phyloP scores from a whole-genome alignment of 306 rosid genomes.

The Castanea crenata region DNA sequence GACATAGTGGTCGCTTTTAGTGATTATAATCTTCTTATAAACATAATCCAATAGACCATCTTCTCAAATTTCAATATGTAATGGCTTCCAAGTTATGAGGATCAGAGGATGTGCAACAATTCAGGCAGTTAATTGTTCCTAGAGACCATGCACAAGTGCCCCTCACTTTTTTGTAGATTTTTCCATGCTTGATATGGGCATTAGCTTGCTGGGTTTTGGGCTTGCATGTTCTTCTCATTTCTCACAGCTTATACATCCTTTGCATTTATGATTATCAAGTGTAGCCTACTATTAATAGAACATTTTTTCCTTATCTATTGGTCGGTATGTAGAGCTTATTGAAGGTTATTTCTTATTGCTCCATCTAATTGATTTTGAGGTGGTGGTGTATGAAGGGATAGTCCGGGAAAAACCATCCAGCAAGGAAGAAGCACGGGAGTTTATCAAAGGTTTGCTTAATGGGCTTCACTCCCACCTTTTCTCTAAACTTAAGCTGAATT shows the following conservation, averaged over 20 bases:
- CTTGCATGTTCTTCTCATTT: neutral
- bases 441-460: constrained; percentile 64
- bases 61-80: neutral
- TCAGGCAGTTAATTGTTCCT: neutral
- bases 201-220: neutral
- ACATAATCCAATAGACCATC: neutral
- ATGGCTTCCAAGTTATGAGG: neutral
- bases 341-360: constrained; percentile 23
- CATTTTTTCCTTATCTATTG: constrained; percentile 17
- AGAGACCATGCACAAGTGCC: neutral
- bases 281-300: constrained; percentile 6
- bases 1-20: neutral
- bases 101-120: neutral
- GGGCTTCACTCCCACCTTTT: constrained; percentile 8
- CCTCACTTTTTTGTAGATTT: neutral
- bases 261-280: neutral
- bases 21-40: neutral
- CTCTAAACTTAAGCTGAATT: neutral
- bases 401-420: constrained; percentile 83
- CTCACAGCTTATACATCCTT: constrained; percentile 9
- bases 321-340: constrained; percentile 10
- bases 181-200: neutral
- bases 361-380: constrained; percentile 49
- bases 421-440: constrained; percentile 81
- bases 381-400: constrained; percentile 79